Evolutionary conservation across 345 rosid species (phyloP).

Genomic region (Melaleuca quinquenervia): DNA sequence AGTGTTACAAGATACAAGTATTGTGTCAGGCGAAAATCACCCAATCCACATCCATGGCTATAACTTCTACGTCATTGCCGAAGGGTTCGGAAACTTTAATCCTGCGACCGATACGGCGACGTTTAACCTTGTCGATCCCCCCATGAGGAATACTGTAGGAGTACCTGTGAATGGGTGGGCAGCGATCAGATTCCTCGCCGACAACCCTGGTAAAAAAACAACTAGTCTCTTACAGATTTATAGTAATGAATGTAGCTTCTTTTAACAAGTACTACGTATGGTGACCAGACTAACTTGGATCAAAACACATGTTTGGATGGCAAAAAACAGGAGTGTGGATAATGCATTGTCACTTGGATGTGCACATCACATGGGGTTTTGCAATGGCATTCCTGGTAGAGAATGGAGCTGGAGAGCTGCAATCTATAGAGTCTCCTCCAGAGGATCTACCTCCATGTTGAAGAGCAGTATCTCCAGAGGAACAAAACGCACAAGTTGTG

Average conservation of each 20-base stretch:
- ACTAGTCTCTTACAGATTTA: neutral
- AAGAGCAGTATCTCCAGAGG: neutral
- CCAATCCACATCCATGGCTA: constrained; percentile 90
- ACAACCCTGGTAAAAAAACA: constrained; percentile 51
- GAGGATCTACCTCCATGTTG: constrained; percentile 59
- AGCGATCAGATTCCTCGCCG: constrained; percentile 77
- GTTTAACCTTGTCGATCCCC: constrained; percentile 85
- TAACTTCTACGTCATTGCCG: constrained; percentile 67
- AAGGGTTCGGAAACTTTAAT: constrained; percentile 83
- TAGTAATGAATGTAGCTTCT: neutral
- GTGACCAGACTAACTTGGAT: neutral
- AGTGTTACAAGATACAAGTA: constrained; percentile 74
- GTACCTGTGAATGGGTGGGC: constrained; percentile 85
- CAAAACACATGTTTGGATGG: neutral
- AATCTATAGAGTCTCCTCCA: constrained; percentile 62
- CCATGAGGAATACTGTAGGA: constrained; percentile 63
- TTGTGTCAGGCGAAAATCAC: constrained; percentile 68
- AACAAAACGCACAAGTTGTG: neutral
- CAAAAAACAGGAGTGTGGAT: constrained; percentile 45
- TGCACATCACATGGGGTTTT: constrained; percentile 78
- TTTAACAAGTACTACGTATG: neutral
- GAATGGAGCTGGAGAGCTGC: constrained; percentile 48
- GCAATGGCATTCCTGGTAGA: constrained; percentile 85
- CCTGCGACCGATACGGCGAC: constrained; percentile 42
- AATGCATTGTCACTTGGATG: constrained; percentile 95